Evolutionary conservation across 768 basidiomycete genomes (phyloP).

Genomic region (Rhodotorula toruloides): DNA sequence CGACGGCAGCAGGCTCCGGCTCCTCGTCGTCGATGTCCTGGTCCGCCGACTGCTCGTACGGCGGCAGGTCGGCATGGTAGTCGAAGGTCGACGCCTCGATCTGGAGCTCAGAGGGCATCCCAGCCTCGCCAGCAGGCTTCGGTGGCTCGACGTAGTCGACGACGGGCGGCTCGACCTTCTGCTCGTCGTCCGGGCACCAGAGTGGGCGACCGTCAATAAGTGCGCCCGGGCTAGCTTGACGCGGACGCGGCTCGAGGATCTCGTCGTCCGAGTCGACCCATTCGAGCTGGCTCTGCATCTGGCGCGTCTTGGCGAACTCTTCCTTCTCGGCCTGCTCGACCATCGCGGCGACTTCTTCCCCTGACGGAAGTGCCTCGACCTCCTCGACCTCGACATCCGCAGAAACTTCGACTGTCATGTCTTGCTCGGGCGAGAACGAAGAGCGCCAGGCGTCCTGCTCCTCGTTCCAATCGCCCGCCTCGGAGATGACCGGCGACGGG

Average conservation of each 20-base stretch:
- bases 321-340: neutral
- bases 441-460: neutral
- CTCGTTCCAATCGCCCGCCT: neutral
- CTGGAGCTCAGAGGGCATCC: neutral
- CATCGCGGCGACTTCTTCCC: neutral
- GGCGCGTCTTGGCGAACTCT: too few relatives aligned
- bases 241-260: neutral
- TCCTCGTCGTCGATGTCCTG: too few relatives aligned
- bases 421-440: too few relatives aligned
- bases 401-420: too few relatives aligned
- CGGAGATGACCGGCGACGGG: constrained; percentile 20
- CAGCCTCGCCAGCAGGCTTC: too few relatives aligned
- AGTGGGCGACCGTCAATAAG: neutral
- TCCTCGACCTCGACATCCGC: neutral
- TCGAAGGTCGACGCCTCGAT: neutral
- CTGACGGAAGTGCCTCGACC: too few relatives aligned
- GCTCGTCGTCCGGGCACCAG: neutral
- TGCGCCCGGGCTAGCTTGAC: neutral
- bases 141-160: neutral
- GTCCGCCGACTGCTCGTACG: too few relatives aligned
- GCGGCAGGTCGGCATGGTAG: neutral
- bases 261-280: too few relatives aligned
- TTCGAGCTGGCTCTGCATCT: too few relatives aligned
- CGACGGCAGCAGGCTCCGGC: too few relatives aligned
- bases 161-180: neutral